Base-by-base conservation (phyloP, 306 rosid genomes). In the Rubus parviflorus region DNA sequence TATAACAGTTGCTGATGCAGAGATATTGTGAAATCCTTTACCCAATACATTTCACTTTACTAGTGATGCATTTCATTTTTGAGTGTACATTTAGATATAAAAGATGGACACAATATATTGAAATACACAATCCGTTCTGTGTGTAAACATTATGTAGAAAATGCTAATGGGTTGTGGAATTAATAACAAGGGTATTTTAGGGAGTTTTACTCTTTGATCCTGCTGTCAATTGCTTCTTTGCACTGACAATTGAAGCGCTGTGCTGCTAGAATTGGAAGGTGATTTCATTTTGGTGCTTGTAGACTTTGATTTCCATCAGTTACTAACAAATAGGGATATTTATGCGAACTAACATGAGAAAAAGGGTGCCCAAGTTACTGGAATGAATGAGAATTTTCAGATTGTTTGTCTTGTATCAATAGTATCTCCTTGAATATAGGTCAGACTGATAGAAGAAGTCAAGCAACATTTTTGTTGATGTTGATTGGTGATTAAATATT, bases 351-450 rank as follows among this genome's bases (percentile, higher is more conserved):
- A 3, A 64, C 22, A 37, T 40, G 6, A 9, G 4, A 19, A 40
- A 40, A 8, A 30, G 22, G 37, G 20, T 41, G 54, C 54, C 40
- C 8, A 57, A 60, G 19, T 58, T 2, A 22, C 41, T 14, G 56
- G 38, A 54, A 22, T 30, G 9, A 20, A 8, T 20, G 47, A 17
- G 38, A 72, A n/a, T 40, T 37, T 14, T 53, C 49, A 52, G 64
- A 72, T 52, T 72, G 3, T 38, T 72, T 52, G 63, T 72, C n/a
- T 37, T 53, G 64, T 35, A 72, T 38, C 64, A 72, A 1, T 23
- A 72, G 5, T 41, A 23, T 9, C 62, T 25, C 40, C 22, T 70
- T 30, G 43, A 30, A 8, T 15, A 16, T 51, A 1, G 51, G 22
- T 54, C 38, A 41, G 51, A 6, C n/a, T 4, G 37, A 11, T 72